Evolutionary conservation across 1,139 yeast species (phyloP), one percentile per base, ranked within the genome.

Genomic region (Candida pseudocylindracea): DNA sequence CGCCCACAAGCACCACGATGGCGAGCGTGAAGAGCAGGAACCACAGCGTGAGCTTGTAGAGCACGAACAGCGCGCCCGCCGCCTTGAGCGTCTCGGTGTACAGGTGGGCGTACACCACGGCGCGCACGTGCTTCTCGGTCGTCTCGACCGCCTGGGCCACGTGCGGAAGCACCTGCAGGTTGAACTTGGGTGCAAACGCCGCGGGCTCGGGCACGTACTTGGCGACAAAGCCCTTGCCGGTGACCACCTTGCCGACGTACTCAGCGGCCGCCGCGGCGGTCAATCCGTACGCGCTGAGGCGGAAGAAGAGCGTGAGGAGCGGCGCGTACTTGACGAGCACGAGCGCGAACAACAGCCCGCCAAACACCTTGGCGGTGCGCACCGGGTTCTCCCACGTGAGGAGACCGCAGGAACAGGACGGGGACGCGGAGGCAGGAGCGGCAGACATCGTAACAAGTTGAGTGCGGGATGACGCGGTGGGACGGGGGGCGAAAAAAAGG

Each of bases 351-450:
- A 85, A 47, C 35, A 72, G 54, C 33, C 72, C 63, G 33, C 76
- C 92, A 42, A 83, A 69, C 30, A 75, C 69, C 45, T 73, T 72
- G 38, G 78, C 95, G 36, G 94, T 72, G 45, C 64, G 62, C 40
- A 64, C 56, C 29, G 95, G 94, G 48, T 80, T 67, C 44, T 67
- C 63, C 96, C 96, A 85, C 41, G 85, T 70, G 39, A 85, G 59
- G 42, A 83, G 56, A n/a, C 29, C 29, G 31, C 25, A 32, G 15
- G 29, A 10, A 9, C 15, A 11, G 29, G 12, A 10, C 11, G 42
- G 37, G 29, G 41, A 15, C 20, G 20, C 20, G 20, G 20, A 6
- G 20, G 20, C 20, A 15, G 20, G 4, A 6, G 20, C 4, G 20
- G 20, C 20, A 15, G 20, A 15, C 20, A 15, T 15, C 20, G 20